Base-by-base conservation (phyloP, 140 eudicot genomes). In the Erigeron philadelphicus region DNA sequence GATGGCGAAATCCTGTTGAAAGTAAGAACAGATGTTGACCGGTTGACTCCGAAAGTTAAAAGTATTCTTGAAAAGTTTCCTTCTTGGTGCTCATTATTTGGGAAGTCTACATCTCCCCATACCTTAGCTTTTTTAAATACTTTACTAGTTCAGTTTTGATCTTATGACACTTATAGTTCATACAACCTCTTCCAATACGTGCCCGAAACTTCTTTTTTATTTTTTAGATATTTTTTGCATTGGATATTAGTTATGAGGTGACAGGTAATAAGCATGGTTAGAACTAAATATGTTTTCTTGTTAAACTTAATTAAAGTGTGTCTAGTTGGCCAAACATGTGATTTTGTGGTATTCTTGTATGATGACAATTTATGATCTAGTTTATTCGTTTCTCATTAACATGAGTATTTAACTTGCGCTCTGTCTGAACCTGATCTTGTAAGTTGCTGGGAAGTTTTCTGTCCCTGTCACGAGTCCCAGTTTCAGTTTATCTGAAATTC, bases 101-200 rank as follows among this genome's bases (percentile, higher is more conserved):
- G 99, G 60, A 94, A 94, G 80, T 94, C 99, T 10, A 83, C 97
- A 9, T 81, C 95, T 67, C 99, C 99, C 38, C 79, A 72, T 66
- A 87, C 86, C 21, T 81, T 94, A 40, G 86, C 95, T 55, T 89
- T 87, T 70, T 42, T 94, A 70, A 79, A 63, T 58, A 79, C 66
- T 65, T 59, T 94, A 54, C 91, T 79, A 6, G 74, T 73, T 55
- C 54, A 76, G 66, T 79, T 84, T 78, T 84, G 48, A 75, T 56
- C 11, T 55, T 57, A 42, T 7, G 9, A 64, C 38, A 64, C 64
- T 2, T 11, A 48, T 31, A 31, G 38, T 1, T 31, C 3, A 31
- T 52, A 49, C 52, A 7, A 47, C 46, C 18, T 55, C 66, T 50
- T 17, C 8, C 73, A 68, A 31, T 54, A 69, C 61, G 11, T 15